Evolutionary conservation across 139 green algal species (phyloP).

Genomic region (Nannochloris sp.): DNA sequence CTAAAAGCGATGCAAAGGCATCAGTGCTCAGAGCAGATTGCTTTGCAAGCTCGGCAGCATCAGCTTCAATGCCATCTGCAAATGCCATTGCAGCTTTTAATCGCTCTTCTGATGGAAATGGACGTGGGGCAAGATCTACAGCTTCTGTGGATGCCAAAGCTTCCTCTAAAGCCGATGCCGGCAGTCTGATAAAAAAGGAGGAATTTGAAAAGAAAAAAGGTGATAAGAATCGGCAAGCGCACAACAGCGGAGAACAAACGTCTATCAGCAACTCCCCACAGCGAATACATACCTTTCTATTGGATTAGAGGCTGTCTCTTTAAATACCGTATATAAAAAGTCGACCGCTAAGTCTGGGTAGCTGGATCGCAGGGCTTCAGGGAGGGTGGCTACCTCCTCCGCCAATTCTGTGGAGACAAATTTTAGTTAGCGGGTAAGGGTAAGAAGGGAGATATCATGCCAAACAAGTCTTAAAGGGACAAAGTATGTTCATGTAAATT

Average conservation of each 20-base stretch:
- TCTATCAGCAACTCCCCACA: not conserved
- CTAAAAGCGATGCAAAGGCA: not conserved
- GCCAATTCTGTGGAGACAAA: slow-evolving; percentile 15
- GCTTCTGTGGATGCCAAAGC: not conserved
- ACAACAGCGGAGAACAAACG: not conserved
- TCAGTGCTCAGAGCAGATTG: not conserved
- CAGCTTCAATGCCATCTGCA: not conserved
- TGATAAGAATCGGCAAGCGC: not conserved
- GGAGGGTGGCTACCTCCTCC: slow-evolving; percentile 13
- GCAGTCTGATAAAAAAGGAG: not conserved
- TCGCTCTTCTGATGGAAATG: not conserved
- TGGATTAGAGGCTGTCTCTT: not conserved
- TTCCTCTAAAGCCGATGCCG: not conserved
- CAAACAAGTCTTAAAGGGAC: not conserved
- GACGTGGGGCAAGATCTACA: not conserved
- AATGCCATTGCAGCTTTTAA: not conserved
- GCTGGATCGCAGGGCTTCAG: slow-evolving; percentile 10
- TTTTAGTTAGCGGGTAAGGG: not conserved
- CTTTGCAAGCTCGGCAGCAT: not conserved
- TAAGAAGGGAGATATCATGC: not conserved
- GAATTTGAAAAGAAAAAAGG: not conserved
- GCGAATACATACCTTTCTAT: not conserved
- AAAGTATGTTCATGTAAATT: not conserved
- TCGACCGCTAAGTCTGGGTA: slow-evolving; percentile 26
- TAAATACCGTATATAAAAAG: slow-evolving; percentile 19